Conservation (phyloP, 345 rosid species). For the Mercurialis annua region DNA sequence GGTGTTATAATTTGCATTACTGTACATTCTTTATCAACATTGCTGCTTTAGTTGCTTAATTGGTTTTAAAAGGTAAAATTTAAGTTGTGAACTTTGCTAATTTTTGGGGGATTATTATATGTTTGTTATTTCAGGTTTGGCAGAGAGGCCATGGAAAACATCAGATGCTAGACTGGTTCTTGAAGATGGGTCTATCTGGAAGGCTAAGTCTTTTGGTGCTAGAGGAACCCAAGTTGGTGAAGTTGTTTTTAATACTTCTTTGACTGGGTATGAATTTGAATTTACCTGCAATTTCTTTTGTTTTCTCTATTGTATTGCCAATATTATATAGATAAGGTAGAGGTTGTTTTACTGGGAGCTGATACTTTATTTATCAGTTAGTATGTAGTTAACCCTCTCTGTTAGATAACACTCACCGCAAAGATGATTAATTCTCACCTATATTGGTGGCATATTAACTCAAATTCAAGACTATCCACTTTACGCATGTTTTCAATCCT, state of each 20-base stretch:
- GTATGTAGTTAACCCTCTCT: neutral
- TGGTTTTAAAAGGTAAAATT: neutral
- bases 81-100: neutral
- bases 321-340: neutral
- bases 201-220: conserved; percentile 94
- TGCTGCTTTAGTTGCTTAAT: neutral
- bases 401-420: too few relatives aligned
- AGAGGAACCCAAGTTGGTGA: conserved; percentile 91
- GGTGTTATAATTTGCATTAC: neutral
- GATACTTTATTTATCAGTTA: neutral
- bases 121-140: conserved; percentile 38
- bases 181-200: conserved; percentile 93
- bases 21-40: neutral
- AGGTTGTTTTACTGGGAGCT: neutral
- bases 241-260: conserved; percentile 91
- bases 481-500: too few relatives aligned
- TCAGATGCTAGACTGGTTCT: conserved; percentile 86
- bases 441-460: too few relatives aligned
- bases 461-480: too few relatives aligned
- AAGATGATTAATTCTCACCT: too few relatives aligned
- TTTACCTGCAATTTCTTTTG: neutral
- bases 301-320: neutral
- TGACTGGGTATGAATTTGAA: conserved; percentile 63
- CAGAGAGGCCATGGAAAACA: conserved; percentile 79
- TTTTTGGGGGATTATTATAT: neutral